A percentile compares a stretch with the other conserved stretches of the same genome.
Evolutionary conservation across 2,329 filamentous ascomycete species (phyloP).

Genomic region (Ophiobolus disseminans): DNA sequence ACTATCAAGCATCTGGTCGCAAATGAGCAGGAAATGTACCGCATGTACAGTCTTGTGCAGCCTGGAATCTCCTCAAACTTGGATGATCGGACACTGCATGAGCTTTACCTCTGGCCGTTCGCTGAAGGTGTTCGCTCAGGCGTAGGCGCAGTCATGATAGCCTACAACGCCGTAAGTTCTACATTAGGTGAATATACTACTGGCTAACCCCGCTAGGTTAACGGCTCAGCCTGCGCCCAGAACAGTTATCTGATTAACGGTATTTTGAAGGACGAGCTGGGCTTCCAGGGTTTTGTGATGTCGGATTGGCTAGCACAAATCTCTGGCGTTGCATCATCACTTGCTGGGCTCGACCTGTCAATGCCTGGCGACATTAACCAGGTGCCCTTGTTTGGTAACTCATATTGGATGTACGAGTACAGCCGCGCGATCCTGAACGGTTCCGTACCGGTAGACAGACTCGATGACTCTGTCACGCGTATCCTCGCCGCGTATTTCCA

Average conservation of each 20-base stretch:
- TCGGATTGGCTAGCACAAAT: slow-evolving; percentile 88
- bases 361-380: slow-evolving; percentile 75
- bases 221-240: slow-evolving; percentile 65
- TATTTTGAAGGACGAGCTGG: slow-evolving; percentile 84
- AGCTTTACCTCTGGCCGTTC: slow-evolving; percentile 88
- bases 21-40: slow-evolving; percentile 72
- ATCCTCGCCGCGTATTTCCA: slow-evolving; percentile 88
- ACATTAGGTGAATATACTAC: background rate
- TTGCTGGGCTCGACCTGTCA: slow-evolving; percentile 84
- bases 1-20: slow-evolving; percentile 72
- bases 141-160: slow-evolving; percentile 83
- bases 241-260: slow-evolving; percentile 84
- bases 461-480: slow-evolving; percentile 88
- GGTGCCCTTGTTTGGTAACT: slow-evolving; percentile 54
- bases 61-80: slow-evolving; percentile 64
- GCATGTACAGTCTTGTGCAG: slow-evolving; percentile 52
- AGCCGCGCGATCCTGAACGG: slow-evolving; percentile 81
- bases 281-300: slow-evolving; percentile 89
- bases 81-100: slow-evolving; percentile 76
- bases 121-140: slow-evolving; percentile 78
- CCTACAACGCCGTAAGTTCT: slow-evolving; percentile 63
- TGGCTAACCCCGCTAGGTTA: slow-evolving; percentile 42
- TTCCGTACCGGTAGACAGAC: slow-evolving; percentile 77
- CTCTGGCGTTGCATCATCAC: slow-evolving; percentile 76
- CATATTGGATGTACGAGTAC: slow-evolving; percentile 73